Evolutionary conservation across 1,284 basidiomycete species (phyloP).

Genomic region (Cryptococcus neoformans): DNA sequence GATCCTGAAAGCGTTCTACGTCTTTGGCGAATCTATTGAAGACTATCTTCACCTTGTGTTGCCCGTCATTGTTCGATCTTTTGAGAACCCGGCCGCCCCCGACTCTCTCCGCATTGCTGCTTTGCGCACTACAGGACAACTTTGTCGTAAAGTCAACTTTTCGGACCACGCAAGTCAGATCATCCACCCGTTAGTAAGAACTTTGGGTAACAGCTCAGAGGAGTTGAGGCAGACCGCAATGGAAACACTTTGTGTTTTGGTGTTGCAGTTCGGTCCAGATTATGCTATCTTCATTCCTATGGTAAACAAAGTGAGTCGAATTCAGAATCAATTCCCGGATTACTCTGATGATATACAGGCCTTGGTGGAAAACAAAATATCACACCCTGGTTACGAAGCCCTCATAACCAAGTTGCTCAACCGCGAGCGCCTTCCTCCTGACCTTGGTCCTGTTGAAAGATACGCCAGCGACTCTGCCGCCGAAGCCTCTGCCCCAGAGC

Average conservation of each 20-base stretch:
- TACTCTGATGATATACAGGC: slow-evolving; percentile 54
- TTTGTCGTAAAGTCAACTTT: slow-evolving; percentile 94
- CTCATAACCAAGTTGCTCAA: slow-evolving; percentile 86
- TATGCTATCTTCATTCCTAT: slow-evolving; percentile 98
- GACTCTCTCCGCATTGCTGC: slow-evolving; percentile 79
- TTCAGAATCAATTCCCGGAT: neutral
- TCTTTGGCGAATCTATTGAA: slow-evolving; percentile 95
- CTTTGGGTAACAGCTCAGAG: slow-evolving; percentile 70
- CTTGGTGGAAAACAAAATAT: slow-evolving; percentile 71
- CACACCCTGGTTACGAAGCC: slow-evolving; percentile 83
- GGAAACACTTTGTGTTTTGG: slow-evolving; percentile 89
- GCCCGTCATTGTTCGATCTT: slow-evolving; percentile 88
- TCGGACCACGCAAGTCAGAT: slow-evolving; percentile 98
- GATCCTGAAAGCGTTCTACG: slow-evolving; percentile 71
- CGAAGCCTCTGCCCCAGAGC: slow-evolving; percentile 55
- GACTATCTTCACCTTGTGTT: slow-evolving; percentile 97
- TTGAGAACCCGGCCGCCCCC: slow-evolving; percentile 78
- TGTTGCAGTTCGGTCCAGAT: slow-evolving; percentile 91
- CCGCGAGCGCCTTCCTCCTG: slow-evolving; percentile 81
- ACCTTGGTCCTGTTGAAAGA: slow-evolving; percentile 52
- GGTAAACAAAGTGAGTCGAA: slow-evolving; percentile 75
- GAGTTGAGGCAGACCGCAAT: slow-evolving; percentile 85
- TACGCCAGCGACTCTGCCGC: slow-evolving; percentile 34
- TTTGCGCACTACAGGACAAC: slow-evolving; percentile 84
- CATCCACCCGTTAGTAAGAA: slow-evolving; percentile 90